Evolutionary conservation across 768 basidiomycete genomes (phyloP), one percentile per base, ranked within the genome.

Genomic region (Chiua virens): DNA sequence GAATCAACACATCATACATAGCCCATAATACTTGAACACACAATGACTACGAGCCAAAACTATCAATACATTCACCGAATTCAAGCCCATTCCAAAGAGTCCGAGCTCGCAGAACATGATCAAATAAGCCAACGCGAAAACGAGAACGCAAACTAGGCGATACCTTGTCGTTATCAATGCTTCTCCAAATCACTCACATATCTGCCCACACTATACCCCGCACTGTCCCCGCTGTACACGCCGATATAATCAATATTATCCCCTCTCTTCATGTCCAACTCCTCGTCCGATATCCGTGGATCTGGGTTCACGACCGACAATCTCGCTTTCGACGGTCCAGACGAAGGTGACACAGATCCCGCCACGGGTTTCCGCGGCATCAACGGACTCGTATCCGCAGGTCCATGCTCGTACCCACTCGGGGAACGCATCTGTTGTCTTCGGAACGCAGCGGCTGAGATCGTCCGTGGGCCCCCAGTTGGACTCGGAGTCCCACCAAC

Each of bases 381-480:
- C 49, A 82, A 53, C 35, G 80, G 82, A 35, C 64, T 77, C 45
- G 72, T 75, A 43, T 82, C 82, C 21, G 71, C 71, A 8, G 70
- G 61, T 9, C 63, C 64, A 39, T 42, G 35, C 23, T 60, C 48
- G 7, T 45, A 23, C 32, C 48, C 51, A 40, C 66, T 71, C 30
- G 61, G 57, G 35, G 67, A 63, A 20, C 73, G 72, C 1, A 58
- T 63, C 40, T 73, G 73, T 28, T 77, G 81, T 25, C 85, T 73
- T 59, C 78, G 80, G 69, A 91, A 91, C 22, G 87, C 87, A 6
- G 87, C 85, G 0, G 87, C 88, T 3, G 86, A 80, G 46, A 91
- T 89, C 49, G 81, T 91, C 38, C 84, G 76, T 14, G 77, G 66
- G 1, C 45, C 43, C 4, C 55, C 63, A 3, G 73, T 75, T 8